Evolutionary conservation across 352 stramenopile genomes (phyloP).

Genomic region (Poterioochromonas sp.): DNA sequence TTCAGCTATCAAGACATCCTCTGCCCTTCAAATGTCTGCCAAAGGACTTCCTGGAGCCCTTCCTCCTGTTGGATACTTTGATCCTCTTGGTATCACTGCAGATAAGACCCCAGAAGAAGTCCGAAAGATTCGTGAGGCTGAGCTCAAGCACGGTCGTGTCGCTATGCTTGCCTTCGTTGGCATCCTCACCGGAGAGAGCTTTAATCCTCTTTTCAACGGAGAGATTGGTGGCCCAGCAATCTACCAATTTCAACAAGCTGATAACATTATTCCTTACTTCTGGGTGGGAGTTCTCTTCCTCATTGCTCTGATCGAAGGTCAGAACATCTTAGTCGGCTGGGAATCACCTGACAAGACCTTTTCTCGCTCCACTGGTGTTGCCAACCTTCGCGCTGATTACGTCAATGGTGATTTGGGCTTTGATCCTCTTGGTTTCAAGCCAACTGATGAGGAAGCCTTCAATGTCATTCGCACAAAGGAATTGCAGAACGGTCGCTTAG

Average conservation of each 20-base stretch:
- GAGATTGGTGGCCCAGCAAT: constrained; percentile 2
- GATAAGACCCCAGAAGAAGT: neutral
- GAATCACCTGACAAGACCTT: neutral
- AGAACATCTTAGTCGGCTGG: neutral
- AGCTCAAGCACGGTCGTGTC: constrained; percentile 13
- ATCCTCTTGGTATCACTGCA: neutral
- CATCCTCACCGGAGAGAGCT: neutral
- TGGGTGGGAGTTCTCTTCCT: neutral
- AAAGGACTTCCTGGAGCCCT: neutral
- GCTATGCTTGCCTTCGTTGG: constrained; percentile 5
- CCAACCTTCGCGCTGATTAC: neutral
- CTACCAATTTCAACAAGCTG: constrained; percentile 16
- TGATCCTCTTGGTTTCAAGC: constrained; percentile 6
- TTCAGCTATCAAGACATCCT: too few relatives aligned
- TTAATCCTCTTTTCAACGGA: constrained; percentile 15
- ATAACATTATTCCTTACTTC: neutral
- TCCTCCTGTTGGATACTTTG: neutral
- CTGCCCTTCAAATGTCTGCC: too few relatives aligned
- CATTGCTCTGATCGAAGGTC: neutral
- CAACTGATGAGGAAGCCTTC: neutral
- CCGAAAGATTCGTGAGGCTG: neutral
- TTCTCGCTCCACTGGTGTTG: neutral
- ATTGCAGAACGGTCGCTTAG: too few relatives aligned
- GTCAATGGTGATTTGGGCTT: constrained; percentile 10
- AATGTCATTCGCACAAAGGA: neutral